Conservation (phyloP, 176 grass and related monocot species). For the Chloris gayana region DNA sequence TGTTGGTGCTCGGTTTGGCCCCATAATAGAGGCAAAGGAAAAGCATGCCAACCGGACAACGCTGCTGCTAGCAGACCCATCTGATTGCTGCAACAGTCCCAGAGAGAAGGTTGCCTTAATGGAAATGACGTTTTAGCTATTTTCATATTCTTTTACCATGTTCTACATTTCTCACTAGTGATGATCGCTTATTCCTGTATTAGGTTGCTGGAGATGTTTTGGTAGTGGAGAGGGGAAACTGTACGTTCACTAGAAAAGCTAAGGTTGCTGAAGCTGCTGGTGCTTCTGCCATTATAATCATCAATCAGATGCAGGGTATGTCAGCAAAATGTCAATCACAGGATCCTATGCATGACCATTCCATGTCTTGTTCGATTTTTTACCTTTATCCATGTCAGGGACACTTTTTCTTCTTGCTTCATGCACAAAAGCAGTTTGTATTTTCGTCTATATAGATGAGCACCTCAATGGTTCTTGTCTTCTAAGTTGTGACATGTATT, state of each 20-base stretch:
- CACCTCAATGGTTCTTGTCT: background rate
- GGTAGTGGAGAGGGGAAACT: slow-evolving; percentile 76
- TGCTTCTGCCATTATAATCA: slow-evolving; percentile 94
- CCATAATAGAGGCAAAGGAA: slow-evolving; percentile 88
- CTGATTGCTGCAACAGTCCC: slow-evolving; percentile 63
- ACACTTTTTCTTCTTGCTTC: slow-evolving; percentile 15
- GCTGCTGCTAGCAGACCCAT: slow-evolving; percentile 66
- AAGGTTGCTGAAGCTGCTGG: slow-evolving; percentile 77
- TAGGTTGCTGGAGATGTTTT: slow-evolving; percentile 87
- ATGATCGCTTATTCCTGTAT: slow-evolving; percentile 27
- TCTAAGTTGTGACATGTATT: background rate
- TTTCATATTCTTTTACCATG: slow-evolving; percentile 14
- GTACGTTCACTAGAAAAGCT: slow-evolving; percentile 90
- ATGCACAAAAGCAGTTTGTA: background rate
- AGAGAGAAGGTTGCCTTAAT: slow-evolving; percentile 57
- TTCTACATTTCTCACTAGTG: background rate
- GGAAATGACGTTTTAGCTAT: slow-evolving; percentile 10
- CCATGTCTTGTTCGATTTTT: background rate
- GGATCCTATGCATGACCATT: background rate
- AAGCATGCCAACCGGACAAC: slow-evolving; percentile 71
- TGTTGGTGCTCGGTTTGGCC: slow-evolving; percentile 93
- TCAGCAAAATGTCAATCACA: too few species aligned
- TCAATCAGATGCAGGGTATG: slow-evolving; percentile 80
- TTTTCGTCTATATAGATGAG: slow-evolving; percentile 12
- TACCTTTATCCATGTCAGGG: slow-evolving; percentile 18